phyloP scores from a whole-genome alignment of 2,329 filamentous ascomycete genomes.

The Rutstroemia sydowiana region DNA sequence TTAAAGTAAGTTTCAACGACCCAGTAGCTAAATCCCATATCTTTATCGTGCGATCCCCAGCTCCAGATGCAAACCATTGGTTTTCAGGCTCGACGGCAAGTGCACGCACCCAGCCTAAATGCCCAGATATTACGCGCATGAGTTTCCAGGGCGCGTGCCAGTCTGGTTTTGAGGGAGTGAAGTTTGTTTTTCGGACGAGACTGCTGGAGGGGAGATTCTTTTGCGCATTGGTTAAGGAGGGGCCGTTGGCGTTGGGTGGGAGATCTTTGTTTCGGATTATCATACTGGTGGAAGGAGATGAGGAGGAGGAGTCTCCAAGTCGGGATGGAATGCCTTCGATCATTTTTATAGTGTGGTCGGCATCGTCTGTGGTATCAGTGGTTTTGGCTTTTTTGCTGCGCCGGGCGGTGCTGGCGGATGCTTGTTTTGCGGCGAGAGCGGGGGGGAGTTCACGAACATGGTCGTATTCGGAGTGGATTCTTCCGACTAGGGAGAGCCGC shows the following conservation, averaged over 20 bases:
- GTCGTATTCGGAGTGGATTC: constrained; percentile 58
- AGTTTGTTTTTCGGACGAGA: constrained; percentile 51
- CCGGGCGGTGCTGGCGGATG: constrained; percentile 52
- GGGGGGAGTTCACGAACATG: constrained; percentile 70
- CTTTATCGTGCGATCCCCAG: constrained; percentile 94
- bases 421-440: constrained; percentile 71
- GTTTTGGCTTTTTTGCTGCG: constrained; percentile 52
- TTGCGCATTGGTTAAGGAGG: constrained; percentile 43
- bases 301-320: constrained; percentile 24
- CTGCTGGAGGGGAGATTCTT: constrained; percentile 42
- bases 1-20: constrained; percentile 75
- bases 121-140: constrained; percentile 94
- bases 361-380: constrained; percentile 22
- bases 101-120: constrained; percentile 87
- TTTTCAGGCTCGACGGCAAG: constrained; percentile 93
- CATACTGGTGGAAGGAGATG: constrained; percentile 48
- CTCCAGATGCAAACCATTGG: constrained; percentile 94
- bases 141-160: constrained; percentile 99
- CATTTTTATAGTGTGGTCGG: constrained; percentile 56
- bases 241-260: constrained; percentile 48
- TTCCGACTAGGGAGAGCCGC: constrained; percentile 23
- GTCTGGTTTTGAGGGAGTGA: constrained; percentile 69
- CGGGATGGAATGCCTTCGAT: constrained; percentile 53
- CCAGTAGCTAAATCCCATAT: constrained; percentile 96
- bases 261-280: constrained; percentile 41